Evolutionary conservation across 805 yeast genomes (phyloP).

Genomic region (Crinitomyces ghanaensis): DNA sequence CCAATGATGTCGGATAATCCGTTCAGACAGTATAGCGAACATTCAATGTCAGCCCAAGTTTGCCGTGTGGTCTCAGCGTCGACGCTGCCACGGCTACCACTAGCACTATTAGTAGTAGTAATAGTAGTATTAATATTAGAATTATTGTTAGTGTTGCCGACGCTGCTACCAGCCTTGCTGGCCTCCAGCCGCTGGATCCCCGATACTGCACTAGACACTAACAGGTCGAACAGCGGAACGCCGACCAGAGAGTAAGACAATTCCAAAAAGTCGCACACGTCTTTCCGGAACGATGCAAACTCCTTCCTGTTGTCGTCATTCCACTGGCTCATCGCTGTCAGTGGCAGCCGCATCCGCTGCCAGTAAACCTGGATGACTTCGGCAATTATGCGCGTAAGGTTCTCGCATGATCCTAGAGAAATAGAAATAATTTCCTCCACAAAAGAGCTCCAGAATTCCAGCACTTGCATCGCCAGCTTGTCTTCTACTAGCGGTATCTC

Average conservation of each 20-base stretch:
- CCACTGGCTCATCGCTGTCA: conserved; percentile 16
- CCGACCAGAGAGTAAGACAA: conserved; percentile 58
- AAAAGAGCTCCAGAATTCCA: conserved; percentile 26
- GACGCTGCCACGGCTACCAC: conserved; percentile 2
- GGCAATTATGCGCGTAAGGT: conserved; percentile 21
- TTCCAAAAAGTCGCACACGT: conserved; percentile 69
- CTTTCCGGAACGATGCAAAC: conserved; percentile 57
- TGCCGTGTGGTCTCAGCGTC: too few relatives aligned
- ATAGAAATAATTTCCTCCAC: conserved; percentile 23
- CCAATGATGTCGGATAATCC: conserved; percentile 44
- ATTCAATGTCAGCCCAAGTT: conserved; percentile 40
- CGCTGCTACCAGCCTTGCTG: conserved; percentile 1
- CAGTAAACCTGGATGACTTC: conserved; percentile 55
- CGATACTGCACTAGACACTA: conserved; percentile 21
- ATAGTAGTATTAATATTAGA: too few relatives aligned
- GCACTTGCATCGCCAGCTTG: conserved; percentile 18
- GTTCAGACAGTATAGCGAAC: conserved; percentile 47
- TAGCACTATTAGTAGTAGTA: too few relatives aligned
- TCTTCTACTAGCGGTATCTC: conserved; percentile 20
- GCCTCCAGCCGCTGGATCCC: conserved; percentile 3
- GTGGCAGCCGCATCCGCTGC: conserved; percentile 43
- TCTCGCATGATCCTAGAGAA: conserved; percentile 21
- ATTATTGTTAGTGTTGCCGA: conserved; percentile 1
- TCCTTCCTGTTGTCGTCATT: conserved; percentile 35
- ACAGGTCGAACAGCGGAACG: conserved; percentile 33